These are phyloP conservation scores for Ustulina deusta DNA, from an alignment of 2,329 filamentous ascomycete genomes.

Conservation along the genomic window DNA sequence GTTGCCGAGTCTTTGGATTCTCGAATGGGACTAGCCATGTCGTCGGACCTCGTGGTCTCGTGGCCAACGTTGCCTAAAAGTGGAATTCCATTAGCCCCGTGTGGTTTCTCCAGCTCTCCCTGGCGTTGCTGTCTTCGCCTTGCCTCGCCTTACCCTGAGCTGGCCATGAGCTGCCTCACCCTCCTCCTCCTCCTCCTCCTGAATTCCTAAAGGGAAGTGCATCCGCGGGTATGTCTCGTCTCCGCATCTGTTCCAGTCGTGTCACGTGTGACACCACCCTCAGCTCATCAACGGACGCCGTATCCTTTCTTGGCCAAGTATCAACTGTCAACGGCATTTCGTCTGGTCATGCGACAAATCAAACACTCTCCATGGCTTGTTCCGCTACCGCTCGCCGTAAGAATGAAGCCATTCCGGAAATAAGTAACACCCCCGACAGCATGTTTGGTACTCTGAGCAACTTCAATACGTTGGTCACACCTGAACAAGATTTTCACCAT, in stretches of 20 bases:
- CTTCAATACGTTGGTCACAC: constrained; percentile 19
- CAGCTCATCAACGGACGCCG: constrained; percentile 20
- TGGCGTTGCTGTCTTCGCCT: neutral
- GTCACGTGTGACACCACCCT: constrained; percentile 25
- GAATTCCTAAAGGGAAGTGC: no score
- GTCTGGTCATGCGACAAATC: constrained; percentile 31
- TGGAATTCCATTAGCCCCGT: constrained; percentile 22
- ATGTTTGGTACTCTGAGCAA: neutral
- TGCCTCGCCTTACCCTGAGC: constrained; percentile 18
- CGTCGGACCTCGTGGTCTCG: constrained; percentile 25
- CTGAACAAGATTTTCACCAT: constrained; percentile 14
- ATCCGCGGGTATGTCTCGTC: neutral
- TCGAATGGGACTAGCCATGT: constrained; percentile 23
- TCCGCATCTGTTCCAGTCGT: constrained; percentile 13
- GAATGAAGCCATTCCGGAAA: neutral
- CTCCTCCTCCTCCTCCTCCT: no score
- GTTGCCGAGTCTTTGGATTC: constrained; percentile 34
- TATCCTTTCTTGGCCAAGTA: neutral
- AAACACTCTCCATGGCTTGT: neutral
- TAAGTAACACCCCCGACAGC: neutral
- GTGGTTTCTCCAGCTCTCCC: constrained; percentile 6
- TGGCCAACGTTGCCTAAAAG: constrained; percentile 20
- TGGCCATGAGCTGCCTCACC: constrained; percentile 5
- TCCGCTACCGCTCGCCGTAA: constrained; percentile 1
- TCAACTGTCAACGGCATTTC: constrained; percentile 2